Conservation (phyloP, 2,329 filamentous ascomycete genomes). For the Talaromyces sp. region DNA sequence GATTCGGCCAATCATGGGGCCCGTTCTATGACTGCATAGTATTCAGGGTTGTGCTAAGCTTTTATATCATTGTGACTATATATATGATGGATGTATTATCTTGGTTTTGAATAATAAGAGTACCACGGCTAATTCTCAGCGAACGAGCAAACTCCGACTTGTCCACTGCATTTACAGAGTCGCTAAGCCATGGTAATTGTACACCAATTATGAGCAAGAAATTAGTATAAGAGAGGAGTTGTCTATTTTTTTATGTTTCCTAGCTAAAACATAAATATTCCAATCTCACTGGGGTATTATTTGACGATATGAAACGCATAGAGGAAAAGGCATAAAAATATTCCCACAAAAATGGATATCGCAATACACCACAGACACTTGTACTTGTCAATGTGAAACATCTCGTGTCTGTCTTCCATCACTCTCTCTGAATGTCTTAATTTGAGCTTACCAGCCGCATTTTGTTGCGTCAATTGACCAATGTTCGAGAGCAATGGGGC, state of each 20-base stretch:
- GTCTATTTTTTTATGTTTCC: background rate
- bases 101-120: background rate
- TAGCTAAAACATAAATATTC: background rate
- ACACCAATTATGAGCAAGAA: background rate
- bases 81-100: background rate
- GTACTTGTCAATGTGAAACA: slow-evolving; percentile 9
- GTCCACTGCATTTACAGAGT: background rate
- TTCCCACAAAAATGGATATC: slow-evolving; percentile 9
- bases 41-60: background rate
- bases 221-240: background rate
- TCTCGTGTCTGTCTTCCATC: slow-evolving; percentile 4
- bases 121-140: background rate
- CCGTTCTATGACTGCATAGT: background rate
- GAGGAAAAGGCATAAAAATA: slow-evolving; percentile 13
- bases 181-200: background rate
- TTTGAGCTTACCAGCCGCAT: background rate
- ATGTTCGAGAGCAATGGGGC: slow-evolving; percentile 3
- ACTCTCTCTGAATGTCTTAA: background rate
- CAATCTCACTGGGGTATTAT: slow-evolving; percentile 1
- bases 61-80: background rate
- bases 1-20: background rate
- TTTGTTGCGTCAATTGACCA: background rate
- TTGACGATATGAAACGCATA: slow-evolving; percentile 12
- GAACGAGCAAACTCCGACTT: background rate
- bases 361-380: slow-evolving; percentile 10